phyloP scores from a whole-genome alignment of 768 basidiomycete species.

The Tylopilus sp. region DNA sequence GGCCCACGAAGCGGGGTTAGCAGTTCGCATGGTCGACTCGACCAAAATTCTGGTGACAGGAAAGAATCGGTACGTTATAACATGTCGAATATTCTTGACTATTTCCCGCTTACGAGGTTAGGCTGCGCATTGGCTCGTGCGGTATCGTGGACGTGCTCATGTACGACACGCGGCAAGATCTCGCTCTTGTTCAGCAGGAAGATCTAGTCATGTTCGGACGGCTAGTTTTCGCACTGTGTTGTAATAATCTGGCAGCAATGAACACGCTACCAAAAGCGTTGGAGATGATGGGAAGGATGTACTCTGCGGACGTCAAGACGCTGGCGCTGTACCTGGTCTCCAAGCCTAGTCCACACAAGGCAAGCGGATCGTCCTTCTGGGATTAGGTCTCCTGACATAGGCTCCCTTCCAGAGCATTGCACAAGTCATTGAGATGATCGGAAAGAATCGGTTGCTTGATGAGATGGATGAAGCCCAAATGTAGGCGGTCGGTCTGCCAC shows the following conservation, averaged over 20 bases:
- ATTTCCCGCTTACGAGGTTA: conserved; percentile 26
- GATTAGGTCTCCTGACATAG: background rate
- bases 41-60: conserved; percentile 87
- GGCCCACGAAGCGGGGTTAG: conserved; percentile 77
- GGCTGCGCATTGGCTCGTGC: conserved; percentile 83
- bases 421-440: conserved; percentile 78
- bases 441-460: conserved; percentile 53
- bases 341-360: conserved; percentile 68
- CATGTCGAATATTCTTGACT: background rate
- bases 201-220: conserved; percentile 86
- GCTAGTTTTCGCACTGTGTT: conserved; percentile 76
- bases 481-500: conserved; percentile 40
- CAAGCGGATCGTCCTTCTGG: conserved; percentile 19
- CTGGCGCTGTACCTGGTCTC: conserved; percentile 73
- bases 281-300: conserved; percentile 68
- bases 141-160: conserved; percentile 84
- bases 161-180: conserved; percentile 65
- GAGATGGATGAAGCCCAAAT: conserved; percentile 84
- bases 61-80: conserved; percentile 65
- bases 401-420: conserved; percentile 56
- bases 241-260: conserved; percentile 57
- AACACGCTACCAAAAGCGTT: conserved; percentile 66
- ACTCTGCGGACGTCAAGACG: conserved; percentile 80
- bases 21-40: conserved; percentile 78
- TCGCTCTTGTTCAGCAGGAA: conserved; percentile 71